Percentiles rank a stretch among this genome's conserved stretches.
Evolutionary conservation across 2,329 filamentous ascomycete genomes (phyloP).

Genomic region (Cladosporium phlei): DNA sequence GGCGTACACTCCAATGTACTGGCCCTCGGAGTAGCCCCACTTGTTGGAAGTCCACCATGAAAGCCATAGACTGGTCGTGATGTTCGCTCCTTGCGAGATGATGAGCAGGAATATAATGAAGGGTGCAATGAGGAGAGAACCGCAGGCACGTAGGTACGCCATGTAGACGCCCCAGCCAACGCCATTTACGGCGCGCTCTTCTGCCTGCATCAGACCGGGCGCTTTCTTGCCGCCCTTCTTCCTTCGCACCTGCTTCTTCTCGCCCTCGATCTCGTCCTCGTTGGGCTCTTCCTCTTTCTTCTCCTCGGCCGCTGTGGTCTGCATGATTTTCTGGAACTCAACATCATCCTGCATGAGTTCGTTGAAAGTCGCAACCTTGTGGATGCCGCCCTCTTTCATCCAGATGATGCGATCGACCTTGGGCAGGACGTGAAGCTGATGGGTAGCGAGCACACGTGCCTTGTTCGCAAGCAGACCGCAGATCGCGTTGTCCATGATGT

Average conservation of each 20-base stretch:
- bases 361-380: slow-evolving; percentile 82
- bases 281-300: slow-evolving; percentile 46
- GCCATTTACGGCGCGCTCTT: slow-evolving; percentile 67
- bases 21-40: slow-evolving; percentile 61
- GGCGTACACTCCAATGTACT: slow-evolving; percentile 62
- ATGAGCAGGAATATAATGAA: slow-evolving; percentile 61
- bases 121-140: slow-evolving; percentile 63
- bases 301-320: slow-evolving; percentile 65
- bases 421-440: slow-evolving; percentile 88
- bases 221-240: slow-evolving; percentile 49
- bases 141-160: slow-evolving; percentile 72
- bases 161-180: slow-evolving; percentile 77
- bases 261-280: slow-evolving; percentile 44
- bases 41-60: slow-evolving; percentile 87
- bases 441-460: slow-evolving; percentile 85
- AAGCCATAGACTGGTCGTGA: slow-evolving; percentile 84
- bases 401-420: slow-evolving; percentile 89
- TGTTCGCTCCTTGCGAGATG: slow-evolving; percentile 75
- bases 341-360: slow-evolving; percentile 75
- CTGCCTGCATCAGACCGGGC: slow-evolving; percentile 65
- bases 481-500: slow-evolving; percentile 91
- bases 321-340: slow-evolving; percentile 80
- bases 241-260: slow-evolving; percentile 54
- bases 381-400: slow-evolving; percentile 81
- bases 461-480: slow-evolving; percentile 83